These are phyloP conservation scores for Tricharina praecox DNA, from an alignment of 495 filamentous ascomycete species.

Conservation along the genomic window DNA sequence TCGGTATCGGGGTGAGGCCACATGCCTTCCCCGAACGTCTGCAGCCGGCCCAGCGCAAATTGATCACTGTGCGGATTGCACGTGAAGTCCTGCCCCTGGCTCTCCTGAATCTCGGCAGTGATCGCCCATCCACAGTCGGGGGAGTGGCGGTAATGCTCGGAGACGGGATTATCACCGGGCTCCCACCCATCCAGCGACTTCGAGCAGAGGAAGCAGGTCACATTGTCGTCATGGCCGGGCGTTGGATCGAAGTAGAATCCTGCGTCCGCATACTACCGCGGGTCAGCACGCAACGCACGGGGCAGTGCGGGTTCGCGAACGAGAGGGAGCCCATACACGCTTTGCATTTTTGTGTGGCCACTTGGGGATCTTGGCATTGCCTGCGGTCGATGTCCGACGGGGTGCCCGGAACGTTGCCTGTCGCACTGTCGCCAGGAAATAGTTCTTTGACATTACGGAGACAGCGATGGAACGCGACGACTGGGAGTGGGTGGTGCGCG, in stretches of 20 bases:
- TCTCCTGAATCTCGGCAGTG: constrained; percentile 49
- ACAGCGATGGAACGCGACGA: too few relatives aligned
- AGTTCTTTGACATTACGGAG: background rate
- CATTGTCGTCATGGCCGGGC: constrained; percentile 62
- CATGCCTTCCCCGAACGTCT: constrained; percentile 54
- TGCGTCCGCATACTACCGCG: constrained; percentile 59
- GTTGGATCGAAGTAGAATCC: constrained; percentile 89
- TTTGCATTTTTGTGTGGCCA: constrained; percentile 18
- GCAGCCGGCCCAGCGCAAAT: constrained; percentile 58
- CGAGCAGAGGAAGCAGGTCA: constrained; percentile 74
- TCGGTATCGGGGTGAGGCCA: constrained; percentile 68
- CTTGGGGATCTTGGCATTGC: constrained; percentile 3
- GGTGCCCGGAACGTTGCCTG: constrained; percentile 18
- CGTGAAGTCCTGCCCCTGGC: constrained; percentile 42
- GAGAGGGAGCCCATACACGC: background rate
- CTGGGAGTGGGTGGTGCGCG: too few relatives aligned
- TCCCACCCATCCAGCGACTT: constrained; percentile 29
- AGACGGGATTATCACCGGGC: constrained; percentile 22
- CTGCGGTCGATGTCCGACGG: constrained; percentile 9
- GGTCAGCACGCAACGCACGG: background rate
- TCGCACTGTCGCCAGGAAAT: constrained; percentile 5
- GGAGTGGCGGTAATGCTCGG: constrained; percentile 71
- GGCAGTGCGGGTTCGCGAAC: background rate
- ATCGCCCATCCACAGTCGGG: constrained; percentile 77
- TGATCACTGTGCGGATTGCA: constrained; percentile 40